Base-by-base conservation (phyloP, 2,329 filamentous ascomycete genomes). In the Stemphylium vesicarium region DNA sequence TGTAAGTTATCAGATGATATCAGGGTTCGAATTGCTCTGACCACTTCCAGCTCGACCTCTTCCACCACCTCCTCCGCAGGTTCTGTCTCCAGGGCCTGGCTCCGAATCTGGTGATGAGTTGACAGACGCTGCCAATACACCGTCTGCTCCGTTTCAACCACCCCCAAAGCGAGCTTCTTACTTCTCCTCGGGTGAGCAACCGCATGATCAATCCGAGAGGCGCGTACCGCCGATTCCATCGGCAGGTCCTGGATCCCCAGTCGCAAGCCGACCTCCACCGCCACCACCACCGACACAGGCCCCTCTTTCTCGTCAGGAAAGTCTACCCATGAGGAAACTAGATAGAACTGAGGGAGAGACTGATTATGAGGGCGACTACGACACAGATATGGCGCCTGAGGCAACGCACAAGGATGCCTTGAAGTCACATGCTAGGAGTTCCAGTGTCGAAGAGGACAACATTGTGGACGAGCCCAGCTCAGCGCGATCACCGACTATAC, bases 341-440 rank as follows among this genome's bases (percentile, higher is more conserved):
- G 88, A 88, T 12, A 88, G 86, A 22, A 88, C 89, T 55, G 91
- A 90, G 55, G 92, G 96, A 68, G 84, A 92, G 31, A 96, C 92
- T 0, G 94, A 97, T 70, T 98, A 98, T 70, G 95, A 99, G 72
- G 95, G 94, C 6, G 95, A 98, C 71, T 98, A 98, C 72, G 95
- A 98, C 66, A 98, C 95, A 6, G 95, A 98, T 72, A 98, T 98
- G 71, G 93, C 90, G 1, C 91, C 93, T n/a, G 89, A 91, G 9
- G 92, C 86, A n/a, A 91, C 90, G 51, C 92, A 96, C 75, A 97
- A 96, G 76, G 94, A 96, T 77, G 93, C 94, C 0, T 77, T 98
- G 57, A 96, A 94, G 74, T 80, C 91, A 8, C 92, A 96, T 74
- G 85, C 84, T 7, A 85, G 89, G 49, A 91, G 94, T 40, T 85